A percentile compares a stretch with the other conserved stretches of the same genome.
phyloP scores from a whole-genome alignment of 2,329 filamentous ascomycete genomes.

The Setomelanomma holmii region DNA sequence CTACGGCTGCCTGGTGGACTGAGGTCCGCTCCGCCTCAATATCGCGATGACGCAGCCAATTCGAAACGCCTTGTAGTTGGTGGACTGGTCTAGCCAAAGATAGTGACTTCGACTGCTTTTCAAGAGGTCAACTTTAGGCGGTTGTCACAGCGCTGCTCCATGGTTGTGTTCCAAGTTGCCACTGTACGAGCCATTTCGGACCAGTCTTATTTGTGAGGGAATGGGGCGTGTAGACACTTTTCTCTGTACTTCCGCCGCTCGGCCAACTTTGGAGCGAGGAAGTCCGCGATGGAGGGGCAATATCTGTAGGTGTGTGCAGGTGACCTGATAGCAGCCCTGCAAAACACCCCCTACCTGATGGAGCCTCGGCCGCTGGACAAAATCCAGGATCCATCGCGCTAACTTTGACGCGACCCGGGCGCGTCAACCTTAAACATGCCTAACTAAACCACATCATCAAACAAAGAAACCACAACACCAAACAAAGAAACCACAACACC shows the following conservation, averaged over 20 bases:
- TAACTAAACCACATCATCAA: constrained; percentile 13
- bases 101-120: constrained; percentile 1
- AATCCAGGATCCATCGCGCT: constrained; percentile 19
- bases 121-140: constrained; percentile 4
- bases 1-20: constrained; percentile 41
- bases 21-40: constrained; percentile 24
- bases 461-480: constrained; percentile 12
- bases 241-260: background rate
- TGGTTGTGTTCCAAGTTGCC: background rate
- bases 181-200: background rate
- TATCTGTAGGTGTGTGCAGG: background rate
- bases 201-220: background rate
- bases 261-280: background rate
- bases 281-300: background rate
- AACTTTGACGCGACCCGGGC: constrained; percentile 29
- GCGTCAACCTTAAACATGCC: constrained; percentile 19
- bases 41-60: constrained; percentile 2
- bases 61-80: constrained; percentile 20
- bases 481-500: constrained; percentile 8
- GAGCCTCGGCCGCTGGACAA: background rate
- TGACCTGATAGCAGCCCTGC: background rate
- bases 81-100: constrained; percentile 12
- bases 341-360: background rate
- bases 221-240: background rate
- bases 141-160: background rate